These are phyloP conservation scores for Chrysanthemum seticuspe DNA, from an alignment of 129 eudicot genomes.

Conservation along the genomic window DNA sequence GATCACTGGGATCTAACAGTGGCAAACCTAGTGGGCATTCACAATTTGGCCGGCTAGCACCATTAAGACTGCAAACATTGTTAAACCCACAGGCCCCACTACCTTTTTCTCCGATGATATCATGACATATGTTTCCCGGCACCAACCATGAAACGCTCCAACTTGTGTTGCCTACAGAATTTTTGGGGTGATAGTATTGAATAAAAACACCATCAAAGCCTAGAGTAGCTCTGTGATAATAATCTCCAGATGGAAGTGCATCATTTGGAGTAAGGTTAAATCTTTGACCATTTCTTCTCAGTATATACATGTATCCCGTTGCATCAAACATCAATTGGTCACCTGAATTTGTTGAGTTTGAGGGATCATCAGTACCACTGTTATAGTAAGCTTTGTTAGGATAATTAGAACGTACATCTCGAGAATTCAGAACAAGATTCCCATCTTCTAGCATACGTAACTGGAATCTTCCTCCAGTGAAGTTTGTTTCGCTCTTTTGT, in stretches of 20 bases:
- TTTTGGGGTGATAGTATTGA: slow-evolving; percentile 36
- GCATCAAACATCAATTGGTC: slow-evolving; percentile 29
- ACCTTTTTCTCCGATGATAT: neutral
- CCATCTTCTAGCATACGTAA: slow-evolving; percentile 31
- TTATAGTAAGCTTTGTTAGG: slow-evolving; percentile 21
- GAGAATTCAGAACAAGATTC: slow-evolving; percentile 38
- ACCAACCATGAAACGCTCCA: slow-evolving; percentile 22
- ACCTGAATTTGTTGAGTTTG: slow-evolving; percentile 25
- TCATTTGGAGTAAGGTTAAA: slow-evolving; percentile 12
- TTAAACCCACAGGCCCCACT: slow-evolving; percentile 56
- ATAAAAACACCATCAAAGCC: slow-evolving; percentile 50
- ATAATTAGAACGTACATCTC: neutral
- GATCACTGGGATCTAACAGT: slow-evolving; percentile 37
- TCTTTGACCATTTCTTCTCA: slow-evolving; percentile 29
- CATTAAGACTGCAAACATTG: slow-evolving; percentile 41
- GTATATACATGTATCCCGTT: slow-evolving; percentile 27
- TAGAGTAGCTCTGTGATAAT: slow-evolving; percentile 39
- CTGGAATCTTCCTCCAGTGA: slow-evolving; percentile 39
- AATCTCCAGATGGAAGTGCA: slow-evolving; percentile 4
- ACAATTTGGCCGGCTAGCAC: slow-evolving; percentile 34
- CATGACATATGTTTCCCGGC: slow-evolving; percentile 43
- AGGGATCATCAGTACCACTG: slow-evolving; percentile 16
- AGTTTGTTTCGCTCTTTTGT: slow-evolving; percentile 21
- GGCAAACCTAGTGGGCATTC: slow-evolving; percentile 47
- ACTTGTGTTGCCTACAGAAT: neutral